Evolutionary conservation across 2,329 filamentous ascomycete genomes (phyloP), one percentile per base, ranked within the genome.

Genomic region (Alternaria sp.): DNA sequence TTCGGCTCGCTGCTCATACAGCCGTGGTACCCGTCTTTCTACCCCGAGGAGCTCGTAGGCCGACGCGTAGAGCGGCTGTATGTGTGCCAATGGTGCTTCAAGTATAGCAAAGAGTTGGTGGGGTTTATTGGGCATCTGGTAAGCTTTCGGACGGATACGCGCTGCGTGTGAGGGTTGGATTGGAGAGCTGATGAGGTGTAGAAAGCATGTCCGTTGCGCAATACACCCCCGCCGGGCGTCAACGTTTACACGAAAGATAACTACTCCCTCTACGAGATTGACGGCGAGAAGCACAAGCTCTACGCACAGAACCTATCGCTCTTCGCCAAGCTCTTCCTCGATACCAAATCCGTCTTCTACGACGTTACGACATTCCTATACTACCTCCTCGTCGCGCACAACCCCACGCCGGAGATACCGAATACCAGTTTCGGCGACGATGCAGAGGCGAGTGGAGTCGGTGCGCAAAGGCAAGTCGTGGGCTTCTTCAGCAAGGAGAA

Each of bases 401-500:
- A 87, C 70, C 85, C 85, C 0, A 65, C 70, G 11, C 73, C 76
- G 1, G 47, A 60, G 5, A 83, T 74, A 69, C 78, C 51, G 61
- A 77, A 52, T 40, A 74, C 69, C 70, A 75, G 61, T 74, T 80
- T 70, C 15, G 63, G 64, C 4, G 45, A 45, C 3, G 66, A 66
- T 17, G 40, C 11, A 23, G 36, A 15, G 7, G 23, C 40, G n/a
- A 32, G 25, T 13, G 23, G 12, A 4, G 21, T 46, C 4, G 56
- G 65, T 4, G 47, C 36, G 10, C 61, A 65, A 17, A 66, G 70
- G 4, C 88, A 90, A 74, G 90, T 97, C 28, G 88, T 95, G 1
- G 96, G 96, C n/a, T 98, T 98, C 86, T 99, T 98, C 83, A 96
- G 92, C 67, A 98, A 99, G 78, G 96, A 99, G 80, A 98, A 98